Conservation (phyloP, 345 rosid species). For the Firmiana major region DNA sequence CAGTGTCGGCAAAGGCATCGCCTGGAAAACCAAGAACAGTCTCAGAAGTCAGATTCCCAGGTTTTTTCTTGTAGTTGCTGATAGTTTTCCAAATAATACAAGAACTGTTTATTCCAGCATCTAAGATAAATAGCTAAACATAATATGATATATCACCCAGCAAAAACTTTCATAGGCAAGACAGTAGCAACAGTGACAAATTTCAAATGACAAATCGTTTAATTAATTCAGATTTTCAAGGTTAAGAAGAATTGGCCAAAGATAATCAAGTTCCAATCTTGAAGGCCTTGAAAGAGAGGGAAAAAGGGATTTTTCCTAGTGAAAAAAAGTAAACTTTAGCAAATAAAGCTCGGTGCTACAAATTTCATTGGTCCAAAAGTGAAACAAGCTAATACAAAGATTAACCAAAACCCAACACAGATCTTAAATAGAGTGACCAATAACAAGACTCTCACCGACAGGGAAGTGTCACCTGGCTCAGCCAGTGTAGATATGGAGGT, state of each 20-base stretch:
- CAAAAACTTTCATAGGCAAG: not conserved
- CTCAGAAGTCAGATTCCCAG: not conserved
- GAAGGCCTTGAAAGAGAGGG: not conserved
- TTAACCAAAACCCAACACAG: not conserved
- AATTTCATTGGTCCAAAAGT: not conserved
- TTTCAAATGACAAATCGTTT: not conserved
- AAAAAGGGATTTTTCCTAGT: too few species aligned
- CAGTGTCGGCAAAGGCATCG: not conserved
- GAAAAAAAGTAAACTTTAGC: slow-evolving; percentile 3
- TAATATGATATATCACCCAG: not conserved
- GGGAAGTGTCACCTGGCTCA: slow-evolving; percentile 20
- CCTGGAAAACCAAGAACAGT: not conserved
- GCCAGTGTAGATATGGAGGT: slow-evolving; percentile 82
- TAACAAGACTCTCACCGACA: not conserved
- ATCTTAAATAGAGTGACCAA: slow-evolving; percentile 4
- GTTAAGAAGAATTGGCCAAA: not conserved
- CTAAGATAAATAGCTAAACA: not conserved
- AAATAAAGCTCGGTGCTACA: not conserved
- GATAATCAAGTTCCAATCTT: not conserved
- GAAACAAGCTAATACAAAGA: not conserved
- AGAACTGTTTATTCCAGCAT: not conserved
- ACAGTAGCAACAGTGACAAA: not conserved
- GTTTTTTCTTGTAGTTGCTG: not conserved
- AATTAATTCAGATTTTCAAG: not conserved
- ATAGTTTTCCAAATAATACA: not conserved